Evolutionary conservation across 2,329 filamentous ascomycete species (phyloP).

Genomic region (Metarhizium robertsii): DNA sequence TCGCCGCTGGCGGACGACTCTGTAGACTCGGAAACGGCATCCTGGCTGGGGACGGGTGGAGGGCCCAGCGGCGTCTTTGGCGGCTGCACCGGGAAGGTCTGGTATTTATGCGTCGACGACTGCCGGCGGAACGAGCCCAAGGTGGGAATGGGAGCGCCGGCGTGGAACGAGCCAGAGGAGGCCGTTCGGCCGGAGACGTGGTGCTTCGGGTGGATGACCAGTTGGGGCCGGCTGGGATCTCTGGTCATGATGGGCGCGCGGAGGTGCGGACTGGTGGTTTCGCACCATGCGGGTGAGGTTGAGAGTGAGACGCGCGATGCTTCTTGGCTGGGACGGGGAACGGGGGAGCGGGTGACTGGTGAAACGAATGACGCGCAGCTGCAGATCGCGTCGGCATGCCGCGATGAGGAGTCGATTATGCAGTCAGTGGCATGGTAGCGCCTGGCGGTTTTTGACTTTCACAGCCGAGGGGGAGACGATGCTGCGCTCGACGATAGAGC

Average conservation of each 20-base stretch:
- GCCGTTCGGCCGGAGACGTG: conserved; percentile 11
- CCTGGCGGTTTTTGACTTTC: not conserved
- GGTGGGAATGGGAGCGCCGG: conserved; percentile 38
- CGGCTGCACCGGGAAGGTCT: conserved; percentile 70
- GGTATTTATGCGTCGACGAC: conserved; percentile 52
- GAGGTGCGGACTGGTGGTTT: not conserved
- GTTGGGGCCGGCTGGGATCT: conserved; percentile 4
- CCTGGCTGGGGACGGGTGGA: conserved; percentile 7
- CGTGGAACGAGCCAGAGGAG: conserved; percentile 41
- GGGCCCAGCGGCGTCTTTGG: conserved; percentile 54
- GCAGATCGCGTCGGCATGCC: not conserved
- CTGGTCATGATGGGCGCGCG: conserved; percentile 4
- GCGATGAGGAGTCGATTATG: not conserved
- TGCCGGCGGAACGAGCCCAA: conserved; percentile 25
- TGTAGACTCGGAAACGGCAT: conserved; percentile 10
- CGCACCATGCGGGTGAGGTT: not conserved
- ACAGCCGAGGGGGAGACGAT: not conserved
- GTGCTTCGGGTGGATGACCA: not conserved
- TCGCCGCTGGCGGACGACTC: conserved; percentile 18
- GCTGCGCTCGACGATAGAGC: not conserved
- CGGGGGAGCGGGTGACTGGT: not conserved
- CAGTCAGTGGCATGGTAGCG: not conserved
- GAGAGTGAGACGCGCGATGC: not conserved
- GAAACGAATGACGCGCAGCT: not conserved
- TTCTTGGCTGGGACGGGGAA: not conserved